Evolutionary conservation across 306 rosid genomes (phyloP).

Genomic region (Ormosia semicastrata): DNA sequence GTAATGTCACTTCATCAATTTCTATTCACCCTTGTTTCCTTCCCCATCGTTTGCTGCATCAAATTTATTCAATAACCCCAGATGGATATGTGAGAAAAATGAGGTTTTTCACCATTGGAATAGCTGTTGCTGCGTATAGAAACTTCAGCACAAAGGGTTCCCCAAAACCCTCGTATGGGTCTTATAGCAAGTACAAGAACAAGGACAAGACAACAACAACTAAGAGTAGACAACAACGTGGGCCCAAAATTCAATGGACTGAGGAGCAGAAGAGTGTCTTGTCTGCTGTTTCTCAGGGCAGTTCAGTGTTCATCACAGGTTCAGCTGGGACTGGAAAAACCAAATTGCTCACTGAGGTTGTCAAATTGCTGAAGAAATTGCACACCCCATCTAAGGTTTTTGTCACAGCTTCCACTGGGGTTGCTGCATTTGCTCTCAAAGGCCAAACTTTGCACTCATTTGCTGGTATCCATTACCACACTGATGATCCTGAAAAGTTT

Average conservation of each 20-base stretch:
- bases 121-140: not conserved
- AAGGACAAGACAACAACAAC: not conserved
- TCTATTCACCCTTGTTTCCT: not conserved
- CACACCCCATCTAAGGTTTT: constrained; percentile 40
- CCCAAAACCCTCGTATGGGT: constrained; percentile 15
- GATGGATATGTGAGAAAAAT: constrained; percentile 19
- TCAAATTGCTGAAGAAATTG: constrained; percentile 28
- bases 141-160: constrained; percentile 14
- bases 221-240: not conserved
- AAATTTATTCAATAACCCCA: constrained; percentile 3
- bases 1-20: not conserved
- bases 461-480: constrained; percentile 23
- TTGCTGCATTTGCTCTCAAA: constrained; percentile 51
- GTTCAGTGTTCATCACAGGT: constrained; percentile 55
- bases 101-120: constrained; percentile 18
- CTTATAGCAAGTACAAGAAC: not conserved
- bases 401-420: constrained; percentile 55
- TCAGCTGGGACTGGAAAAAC: constrained; percentile 63
- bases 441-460: constrained; percentile 65
- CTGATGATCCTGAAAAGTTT: constrained; percentile 11
- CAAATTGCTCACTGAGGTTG: constrained; percentile 33
- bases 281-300: constrained; percentile 33
- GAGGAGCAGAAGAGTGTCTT: constrained; percentile 43
- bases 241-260: constrained; percentile 40
- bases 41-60: not conserved